Evolutionary conservation across 108 stramenopile species (phyloP).

Genomic region (Phaeodactylum tricornutum): DNA sequence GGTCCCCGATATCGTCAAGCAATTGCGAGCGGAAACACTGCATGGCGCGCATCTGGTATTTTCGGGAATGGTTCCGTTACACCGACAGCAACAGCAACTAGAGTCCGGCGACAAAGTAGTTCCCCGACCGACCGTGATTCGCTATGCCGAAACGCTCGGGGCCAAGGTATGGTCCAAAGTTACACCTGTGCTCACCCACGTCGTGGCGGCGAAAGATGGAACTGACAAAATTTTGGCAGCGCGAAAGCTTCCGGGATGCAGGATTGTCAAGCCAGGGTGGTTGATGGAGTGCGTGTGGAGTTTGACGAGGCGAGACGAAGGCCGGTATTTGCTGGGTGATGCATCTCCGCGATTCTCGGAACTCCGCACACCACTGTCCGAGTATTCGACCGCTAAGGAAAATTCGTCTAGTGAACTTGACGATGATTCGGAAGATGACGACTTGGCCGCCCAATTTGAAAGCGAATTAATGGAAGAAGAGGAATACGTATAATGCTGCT

Average conservation of each 20-base stretch:
- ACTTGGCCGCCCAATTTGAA: too few relatives aligned
- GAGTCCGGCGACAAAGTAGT: neutral
- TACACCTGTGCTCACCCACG: slow-evolving; percentile 39
- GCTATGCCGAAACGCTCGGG: slow-evolving; percentile 71
- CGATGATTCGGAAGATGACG: too few relatives aligned
- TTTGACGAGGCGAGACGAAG: slow-evolving; percentile 33
- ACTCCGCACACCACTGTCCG: too few relatives aligned
- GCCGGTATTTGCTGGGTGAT: slow-evolving; percentile 16
- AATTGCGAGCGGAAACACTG: slow-evolving; percentile 50
- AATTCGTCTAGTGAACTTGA: too few relatives aligned
- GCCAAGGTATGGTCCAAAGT: slow-evolving; percentile 47
- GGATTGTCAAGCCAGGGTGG: slow-evolving; percentile 59
- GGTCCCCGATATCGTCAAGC: slow-evolving; percentile 46
- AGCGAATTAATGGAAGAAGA: too few relatives aligned
- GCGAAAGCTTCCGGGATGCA: slow-evolving; percentile 51
- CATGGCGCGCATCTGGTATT: slow-evolving; percentile 40
- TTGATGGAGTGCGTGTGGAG: slow-evolving; percentile 82
- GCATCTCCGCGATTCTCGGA: too few relatives aligned
- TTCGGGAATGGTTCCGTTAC: slow-evolving; percentile 65
- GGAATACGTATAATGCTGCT: too few relatives aligned
- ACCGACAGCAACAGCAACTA: slow-evolving; percentile 28
- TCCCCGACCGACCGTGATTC: slow-evolving; percentile 50
- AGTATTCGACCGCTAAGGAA: too few relatives aligned
- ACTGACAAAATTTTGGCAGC: slow-evolving; percentile 62
- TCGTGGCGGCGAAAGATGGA: slow-evolving; percentile 74